phyloP scores from a whole-genome alignment of 352 stramenopile species.

The Pythium phragmiticola region DNA sequence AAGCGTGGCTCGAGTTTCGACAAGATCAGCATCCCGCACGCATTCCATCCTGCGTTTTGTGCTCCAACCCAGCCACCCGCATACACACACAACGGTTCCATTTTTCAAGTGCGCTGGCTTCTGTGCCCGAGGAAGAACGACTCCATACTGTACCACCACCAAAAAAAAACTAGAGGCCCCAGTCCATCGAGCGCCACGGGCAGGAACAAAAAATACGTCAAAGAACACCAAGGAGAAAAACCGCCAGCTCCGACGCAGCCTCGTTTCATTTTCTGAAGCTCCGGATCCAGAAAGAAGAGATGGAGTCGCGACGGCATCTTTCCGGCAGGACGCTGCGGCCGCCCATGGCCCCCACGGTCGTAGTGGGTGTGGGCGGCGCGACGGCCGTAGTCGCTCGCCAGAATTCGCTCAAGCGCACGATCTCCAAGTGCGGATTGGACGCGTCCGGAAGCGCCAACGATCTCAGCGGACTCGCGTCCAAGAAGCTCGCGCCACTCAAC shows the following conservation, averaged over 20 bases:
- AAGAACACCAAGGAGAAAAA: conserved; percentile 1
- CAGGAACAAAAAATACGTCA: conserved; percentile 11
- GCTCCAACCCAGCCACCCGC: too few species aligned
- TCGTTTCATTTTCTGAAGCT: conserved; percentile 15
- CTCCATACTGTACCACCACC: too few species aligned
- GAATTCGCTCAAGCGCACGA: conserved; percentile 63
- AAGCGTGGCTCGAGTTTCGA: not conserved
- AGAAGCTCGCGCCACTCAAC: conserved; percentile 40
- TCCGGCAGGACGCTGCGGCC: conserved; percentile 15
- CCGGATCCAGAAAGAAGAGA: not conserved
- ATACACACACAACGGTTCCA: too few species aligned
- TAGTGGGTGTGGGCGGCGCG: not conserved
- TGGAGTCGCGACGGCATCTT: conserved; percentile 16
- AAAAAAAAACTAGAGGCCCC: not conserved
- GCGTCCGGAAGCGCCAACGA: conserved; percentile 25
- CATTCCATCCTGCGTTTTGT: too few species aligned
- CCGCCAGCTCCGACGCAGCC: not conserved
- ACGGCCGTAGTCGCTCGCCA: not conserved
- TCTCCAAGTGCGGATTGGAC: conserved; percentile 76
- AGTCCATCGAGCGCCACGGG: not conserved
- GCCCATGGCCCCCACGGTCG: not conserved
- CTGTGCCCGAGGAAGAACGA: too few species aligned
- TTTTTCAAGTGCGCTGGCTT: too few species aligned
- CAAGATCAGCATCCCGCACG: not conserved
- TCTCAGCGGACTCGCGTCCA: conserved; percentile 29